Evolutionary conservation across 768 basidiomycete genomes (phyloP), one percentile per base, ranked within the genome.

Genomic region (Tulasnella sp.): DNA sequence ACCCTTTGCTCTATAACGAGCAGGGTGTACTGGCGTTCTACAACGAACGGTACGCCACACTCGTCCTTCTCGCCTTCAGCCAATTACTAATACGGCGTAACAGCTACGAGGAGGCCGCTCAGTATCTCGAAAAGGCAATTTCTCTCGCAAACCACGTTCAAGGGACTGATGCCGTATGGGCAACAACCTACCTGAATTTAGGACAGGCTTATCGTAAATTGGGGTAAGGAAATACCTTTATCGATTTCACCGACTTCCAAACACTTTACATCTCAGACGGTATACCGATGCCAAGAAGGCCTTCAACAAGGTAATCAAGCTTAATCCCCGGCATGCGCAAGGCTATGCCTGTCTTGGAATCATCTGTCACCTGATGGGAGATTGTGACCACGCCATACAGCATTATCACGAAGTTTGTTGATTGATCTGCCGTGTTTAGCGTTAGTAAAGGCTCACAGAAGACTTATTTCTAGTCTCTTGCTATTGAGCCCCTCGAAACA

Each of bases 1-100:
- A 99, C 77, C 95, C 97, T 41, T 81, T 98, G 71, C 83, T 98
- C 62, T 83, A 90, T 71, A 98, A 98, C 77, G 97, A 99, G 81
- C 83, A 91, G 29, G 97, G 95, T 3, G 94, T 98, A 0, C 90
- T 97, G 85, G 90, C 90, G 3, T 97, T 89, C 80, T 91, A 92
- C 77, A 90, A 88, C 73, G 89, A 88, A 80, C 82, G 91, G 93
- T 95, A 77, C 78, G 89, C 59, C 82, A 0, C 34, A 11, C 29
- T 40, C 2, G 14, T 40, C n/a, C 65, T 59, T 40, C 29, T 12
- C 16, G 14, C 16, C 52, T 12, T 5, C 14, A 5, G 12, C 69
- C 44, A 66, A n/a, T 39, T 32, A 14, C n/a, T 22, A 63, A 62
- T 19, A 16, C 39, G 5, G 14, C 36, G 29, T 29, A 14, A 39